Evolutionary conservation across 768 basidiomycete genomes (phyloP), one percentile per base, ranked within the genome.

Genomic region (Podaxis carcinomalis): DNA sequence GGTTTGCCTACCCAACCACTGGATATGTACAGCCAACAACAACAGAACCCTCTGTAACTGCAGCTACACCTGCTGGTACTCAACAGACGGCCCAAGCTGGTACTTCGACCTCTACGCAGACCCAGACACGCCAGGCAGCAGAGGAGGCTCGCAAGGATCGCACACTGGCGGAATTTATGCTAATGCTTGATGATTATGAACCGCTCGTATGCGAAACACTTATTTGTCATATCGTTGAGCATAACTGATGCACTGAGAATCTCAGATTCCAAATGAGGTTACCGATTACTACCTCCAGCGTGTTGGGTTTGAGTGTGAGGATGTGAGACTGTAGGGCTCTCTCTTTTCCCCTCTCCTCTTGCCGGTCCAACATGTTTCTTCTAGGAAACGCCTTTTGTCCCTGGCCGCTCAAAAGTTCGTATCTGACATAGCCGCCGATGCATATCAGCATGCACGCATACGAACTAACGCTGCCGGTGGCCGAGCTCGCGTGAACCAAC

Each of bases 401-500:
- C 82, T 98, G 11, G 95, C 97, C 2, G 94, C 97, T 0, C 97
- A 99, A 70, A 98, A 98, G 70, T 98, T 99, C 70, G 89, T 98
- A 47, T 92, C 95, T 5, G 96, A 98, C 70, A 95, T 99, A 58
- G 91, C 96, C 2, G 85, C 92, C 1, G 97, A 99, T 72, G 95
- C 97, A 9, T 98, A 93, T 75, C 95, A 98, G 69, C 96, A 98
- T 74, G 97, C 97, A 6, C 91, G 96, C 32, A 92, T 98, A 68
- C 87, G 97, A 39, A 92, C 93, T 1, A 96, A 93, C 62, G 93
- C 92, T 37, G 71, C 87, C 4, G 85, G 88, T 28, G 89, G 92
- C 39, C 82, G 92, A 14, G 79, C 85, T 28, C 81, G 89, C 27
- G 79, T 83, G 10, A 85, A 83, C 66, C 84, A 85, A 65, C 78